phyloP scores from a whole-genome alignment of 169 alveolate genomes.

The Theileria annulata region DNA sequence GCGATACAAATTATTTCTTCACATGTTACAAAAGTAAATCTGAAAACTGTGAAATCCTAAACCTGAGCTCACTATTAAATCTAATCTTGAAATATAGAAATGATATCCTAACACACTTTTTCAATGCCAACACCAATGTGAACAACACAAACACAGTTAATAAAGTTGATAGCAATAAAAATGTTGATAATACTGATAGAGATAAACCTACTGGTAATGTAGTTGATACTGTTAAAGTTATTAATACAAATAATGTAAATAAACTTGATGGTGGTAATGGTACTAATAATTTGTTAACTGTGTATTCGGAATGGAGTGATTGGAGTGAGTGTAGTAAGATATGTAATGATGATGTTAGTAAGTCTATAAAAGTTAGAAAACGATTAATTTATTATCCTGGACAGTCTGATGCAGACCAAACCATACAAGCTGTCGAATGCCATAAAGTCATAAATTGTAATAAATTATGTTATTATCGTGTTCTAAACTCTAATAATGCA shows the following conservation, averaged over 20 bases:
- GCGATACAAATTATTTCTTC: background rate
- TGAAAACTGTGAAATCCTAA: conserved; percentile 4
- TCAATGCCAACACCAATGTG: background rate
- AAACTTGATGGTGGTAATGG: too few species aligned
- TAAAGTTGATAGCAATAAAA: background rate
- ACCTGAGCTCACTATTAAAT: background rate
- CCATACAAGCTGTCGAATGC: conserved; percentile 35
- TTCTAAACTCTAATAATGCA: background rate
- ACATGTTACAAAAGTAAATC: background rate
- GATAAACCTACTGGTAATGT: too few species aligned
- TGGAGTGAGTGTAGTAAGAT: conserved; percentile 59
- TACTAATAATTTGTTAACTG: background rate
- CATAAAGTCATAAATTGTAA: conserved; percentile 23
- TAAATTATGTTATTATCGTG: conserved; percentile 32
- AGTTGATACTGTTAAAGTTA: too few species aligned
- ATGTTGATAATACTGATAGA: too few species aligned
- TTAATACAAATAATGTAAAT: background rate
- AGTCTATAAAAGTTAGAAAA: conserved; percentile 7
- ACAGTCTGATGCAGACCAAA: background rate
- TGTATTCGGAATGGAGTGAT: conserved; percentile 59
- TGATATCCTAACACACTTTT: background rate
- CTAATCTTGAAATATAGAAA: background rate
- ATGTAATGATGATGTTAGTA: conserved; percentile 19
- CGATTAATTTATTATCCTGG: conserved; percentile 28
- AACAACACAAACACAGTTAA: background rate